Evolutionary conservation across 108 stramenopile species (phyloP).

Genomic region (Parietichytrium sp.): DNA sequence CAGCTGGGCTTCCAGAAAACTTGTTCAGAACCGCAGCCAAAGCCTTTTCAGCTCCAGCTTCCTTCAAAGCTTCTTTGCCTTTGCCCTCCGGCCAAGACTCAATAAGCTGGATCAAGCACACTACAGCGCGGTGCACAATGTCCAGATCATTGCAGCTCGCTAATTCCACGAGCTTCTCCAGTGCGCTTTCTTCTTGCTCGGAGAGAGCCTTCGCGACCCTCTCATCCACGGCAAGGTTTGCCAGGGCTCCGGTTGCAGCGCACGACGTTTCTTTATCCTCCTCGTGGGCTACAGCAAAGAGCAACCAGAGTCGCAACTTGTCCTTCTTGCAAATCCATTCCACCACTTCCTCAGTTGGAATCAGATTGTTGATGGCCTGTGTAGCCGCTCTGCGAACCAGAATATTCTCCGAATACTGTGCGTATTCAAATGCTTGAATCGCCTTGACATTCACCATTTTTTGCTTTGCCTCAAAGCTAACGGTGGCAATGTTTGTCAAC

Average conservation of each 20-base stretch:
- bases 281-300: conserved; percentile 60
- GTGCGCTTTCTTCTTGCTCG: background rate
- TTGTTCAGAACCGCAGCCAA: background rate
- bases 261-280: conserved; percentile 4
- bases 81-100: background rate
- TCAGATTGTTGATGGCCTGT: conserved; percentile 87
- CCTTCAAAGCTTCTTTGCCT: background rate
- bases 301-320: conserved; percentile 81
- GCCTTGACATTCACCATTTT: conserved; percentile 74
- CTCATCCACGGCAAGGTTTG: conserved; percentile 30
- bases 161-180: background rate
- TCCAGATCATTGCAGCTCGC: background rate
- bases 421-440: conserved; percentile 71
- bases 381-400: conserved; percentile 91
- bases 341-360: conserved; percentile 74
- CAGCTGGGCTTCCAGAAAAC: background rate
- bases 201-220: conserved; percentile 38
- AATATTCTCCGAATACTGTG: conserved; percentile 89
- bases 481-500: conserved; percentile 84
- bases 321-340: conserved; percentile 69
- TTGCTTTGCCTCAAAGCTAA: conserved; percentile 80
- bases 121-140: conserved; percentile 39
- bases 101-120: conserved; percentile 19
- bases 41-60: background rate
- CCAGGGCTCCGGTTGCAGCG: conserved; percentile 43